Percentiles rank a stretch among this genome's conserved stretches.
Evolutionary conservation across 805 yeast species (phyloP).

Genomic region (Hyphopichia homilentoma): DNA sequence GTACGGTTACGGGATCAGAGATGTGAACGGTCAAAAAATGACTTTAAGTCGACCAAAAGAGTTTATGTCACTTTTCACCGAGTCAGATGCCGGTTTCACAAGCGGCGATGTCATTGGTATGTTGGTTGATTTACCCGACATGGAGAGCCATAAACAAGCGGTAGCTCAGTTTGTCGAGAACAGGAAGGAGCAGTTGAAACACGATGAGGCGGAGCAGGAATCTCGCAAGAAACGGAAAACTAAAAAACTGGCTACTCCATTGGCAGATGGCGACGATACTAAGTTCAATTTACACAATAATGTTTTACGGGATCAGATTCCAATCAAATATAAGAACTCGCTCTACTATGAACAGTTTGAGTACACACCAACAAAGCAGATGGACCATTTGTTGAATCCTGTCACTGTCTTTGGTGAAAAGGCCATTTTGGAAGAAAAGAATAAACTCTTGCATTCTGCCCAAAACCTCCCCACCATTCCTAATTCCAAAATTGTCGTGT

Average conservation of each 20-base stretch:
- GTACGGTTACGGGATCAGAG: conserved; percentile 89
- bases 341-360: conserved; percentile 84
- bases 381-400: conserved; percentile 74
- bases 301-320: conserved; percentile 76
- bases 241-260: no score
- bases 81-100: conserved; percentile 44
- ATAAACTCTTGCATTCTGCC: conserved; percentile 13
- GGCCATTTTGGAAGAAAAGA: conserved; percentile 51
- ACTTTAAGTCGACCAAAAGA: conserved; percentile 68
- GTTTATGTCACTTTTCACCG: conserved; percentile 32
- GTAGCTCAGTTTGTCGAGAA: conserved; percentile 29
- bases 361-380: conserved; percentile 61
- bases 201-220: conserved; percentile 3
- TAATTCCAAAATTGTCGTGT: conserved; percentile 63
- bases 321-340: conserved; percentile 74
- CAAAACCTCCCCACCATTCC: conserved; percentile 46
- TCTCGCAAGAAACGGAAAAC: conserved; percentile 11
- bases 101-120: conserved; percentile 85
- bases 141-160: conserved; percentile 40
- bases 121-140: conserved; percentile 62
- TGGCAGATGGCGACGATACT: conserved; percentile 9
- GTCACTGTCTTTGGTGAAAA: conserved; percentile 67
- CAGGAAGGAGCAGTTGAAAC: conserved; percentile 4
- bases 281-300: conserved; percentile 31
- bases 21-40: conserved; percentile 67